Evolutionary conservation across 2,329 filamentous ascomycete species (phyloP).

Genomic region (Pleomassaria siparia): DNA sequence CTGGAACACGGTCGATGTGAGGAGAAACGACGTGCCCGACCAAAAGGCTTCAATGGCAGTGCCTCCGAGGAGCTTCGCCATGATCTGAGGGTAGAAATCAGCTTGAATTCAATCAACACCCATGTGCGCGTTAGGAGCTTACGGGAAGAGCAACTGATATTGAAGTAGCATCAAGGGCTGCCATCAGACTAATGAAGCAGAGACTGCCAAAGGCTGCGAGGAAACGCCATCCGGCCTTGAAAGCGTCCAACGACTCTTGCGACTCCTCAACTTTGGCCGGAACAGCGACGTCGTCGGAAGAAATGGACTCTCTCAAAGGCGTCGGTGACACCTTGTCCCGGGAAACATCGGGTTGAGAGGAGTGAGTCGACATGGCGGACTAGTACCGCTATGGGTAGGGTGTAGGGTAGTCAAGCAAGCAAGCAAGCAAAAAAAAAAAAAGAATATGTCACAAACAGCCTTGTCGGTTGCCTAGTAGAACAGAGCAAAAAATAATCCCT

Average conservation of each 20-base stretch:
- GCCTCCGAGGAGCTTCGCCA: conserved; percentile 38
- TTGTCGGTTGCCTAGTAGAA: no score
- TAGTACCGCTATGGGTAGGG: not conserved
- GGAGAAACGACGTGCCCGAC: conserved; percentile 44
- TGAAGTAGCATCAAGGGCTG: conserved; percentile 66
- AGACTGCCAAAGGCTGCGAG: conserved; percentile 55
- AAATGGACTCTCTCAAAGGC: conserved; percentile 7
- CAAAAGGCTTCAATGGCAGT: conserved; percentile 47
- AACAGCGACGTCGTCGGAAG: not conserved
- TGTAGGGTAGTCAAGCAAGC: not conserved
- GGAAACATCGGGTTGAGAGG: conserved; percentile 6
- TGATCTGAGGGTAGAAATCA: conserved; percentile 32
- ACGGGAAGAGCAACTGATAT: conserved; percentile 61
- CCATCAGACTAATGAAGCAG: conserved; percentile 60
- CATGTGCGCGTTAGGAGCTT: conserved; percentile 5
- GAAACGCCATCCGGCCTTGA: conserved; percentile 36
- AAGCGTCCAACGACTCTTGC: conserved; percentile 15
- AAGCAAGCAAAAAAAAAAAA: no score
- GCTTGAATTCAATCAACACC: not conserved
- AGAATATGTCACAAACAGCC: no score
- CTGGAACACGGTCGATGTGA: conserved; percentile 46
- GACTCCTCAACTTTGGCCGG: conserved; percentile 12
- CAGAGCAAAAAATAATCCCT: no score
- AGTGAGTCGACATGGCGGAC: conserved; percentile 10
- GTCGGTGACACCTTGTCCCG: conserved; percentile 11